Percentiles rank a stretch among this genome's conserved stretches.
Evolutionary conservation across 1,284 basidiomycete species (phyloP).

Genomic region (Trametes sp.): DNA sequence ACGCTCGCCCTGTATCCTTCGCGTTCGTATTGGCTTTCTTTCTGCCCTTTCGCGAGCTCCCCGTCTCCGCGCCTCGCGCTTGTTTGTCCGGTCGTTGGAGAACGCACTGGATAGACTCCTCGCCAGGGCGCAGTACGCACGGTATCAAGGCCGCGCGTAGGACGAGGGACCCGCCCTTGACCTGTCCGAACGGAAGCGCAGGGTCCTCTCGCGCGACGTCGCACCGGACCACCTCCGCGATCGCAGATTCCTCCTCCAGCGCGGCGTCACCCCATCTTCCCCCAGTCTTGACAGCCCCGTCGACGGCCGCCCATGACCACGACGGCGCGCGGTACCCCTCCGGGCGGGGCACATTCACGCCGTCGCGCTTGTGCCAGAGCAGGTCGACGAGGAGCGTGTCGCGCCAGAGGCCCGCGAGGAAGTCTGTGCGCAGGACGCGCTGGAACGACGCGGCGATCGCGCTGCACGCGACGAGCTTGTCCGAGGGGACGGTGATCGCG

Average conservation of each 20-base stretch:
- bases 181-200: neutral
- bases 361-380: constrained; percentile 21
- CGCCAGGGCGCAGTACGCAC: neutral
- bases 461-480: constrained; percentile 28
- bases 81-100: neutral
- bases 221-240: neutral
- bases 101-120: neutral
- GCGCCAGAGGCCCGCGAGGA: constrained; percentile 28
- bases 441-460: constrained; percentile 26
- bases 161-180: neutral
- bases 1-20: too few relatives aligned
- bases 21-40: too few relatives aligned
- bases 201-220: neutral
- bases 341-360: neutral
- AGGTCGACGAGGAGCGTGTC: constrained; percentile 18
- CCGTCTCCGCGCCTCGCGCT: too few relatives aligned
- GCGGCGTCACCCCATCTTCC: neutral
- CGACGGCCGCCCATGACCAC: constrained; percentile 25
- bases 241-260: neutral
- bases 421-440: constrained; percentile 20
- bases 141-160: neutral
- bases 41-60: too few relatives aligned
- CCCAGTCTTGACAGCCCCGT: neutral
- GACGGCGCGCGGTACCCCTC: constrained; percentile 19
- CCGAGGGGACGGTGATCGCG: constrained; percentile 8